Evolutionary conservation across 805 yeast species (phyloP).

Genomic region (Torulaspora franciscae): DNA sequence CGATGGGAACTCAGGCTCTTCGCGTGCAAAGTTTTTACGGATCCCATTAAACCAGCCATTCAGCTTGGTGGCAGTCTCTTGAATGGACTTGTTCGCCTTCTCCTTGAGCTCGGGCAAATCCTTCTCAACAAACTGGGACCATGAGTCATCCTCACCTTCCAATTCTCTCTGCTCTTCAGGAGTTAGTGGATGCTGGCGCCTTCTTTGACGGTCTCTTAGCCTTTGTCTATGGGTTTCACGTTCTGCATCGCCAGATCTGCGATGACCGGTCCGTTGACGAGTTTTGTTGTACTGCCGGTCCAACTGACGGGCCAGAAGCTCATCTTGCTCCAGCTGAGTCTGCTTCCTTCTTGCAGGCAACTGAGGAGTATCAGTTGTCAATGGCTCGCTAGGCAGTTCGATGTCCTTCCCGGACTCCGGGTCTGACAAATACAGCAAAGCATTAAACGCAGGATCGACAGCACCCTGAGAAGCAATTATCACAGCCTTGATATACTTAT

Average conservation of each 20-base stretch:
- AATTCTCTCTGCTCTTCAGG: constrained; percentile 17
- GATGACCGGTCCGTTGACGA: constrained; percentile 10
- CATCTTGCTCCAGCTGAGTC: constrained; percentile 65
- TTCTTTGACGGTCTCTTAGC: constrained; percentile 25
- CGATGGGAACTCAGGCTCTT: constrained; percentile 4
- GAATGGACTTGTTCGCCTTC: constrained; percentile 66
- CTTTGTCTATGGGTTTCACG: constrained; percentile 30
- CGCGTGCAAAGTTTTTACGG: constrained; percentile 21
- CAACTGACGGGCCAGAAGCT: constrained; percentile 70
- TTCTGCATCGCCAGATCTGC: constrained; percentile 11
- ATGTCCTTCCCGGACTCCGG: constrained; percentile 51
- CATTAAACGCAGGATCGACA: constrained; percentile 83
- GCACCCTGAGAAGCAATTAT: constrained; percentile 80
- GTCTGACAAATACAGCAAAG: constrained; percentile 73
- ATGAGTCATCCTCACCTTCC: constrained; percentile 43
- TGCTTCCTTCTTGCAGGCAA: constrained; percentile 32
- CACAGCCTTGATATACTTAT: constrained; percentile 65
- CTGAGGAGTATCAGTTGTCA: constrained; percentile 24
- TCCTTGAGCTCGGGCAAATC: constrained; percentile 60
- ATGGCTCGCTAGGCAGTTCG: constrained; percentile 42
- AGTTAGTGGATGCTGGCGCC: constrained; percentile 14
- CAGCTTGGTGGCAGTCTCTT: constrained; percentile 71
- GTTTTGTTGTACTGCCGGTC: constrained; percentile 54
- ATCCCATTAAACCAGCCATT: constrained; percentile 74
- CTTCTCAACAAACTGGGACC: constrained; percentile 53